Conservation (phyloP, 2,329 filamentous ascomycete species). For the Penicillium sp. region DNA sequence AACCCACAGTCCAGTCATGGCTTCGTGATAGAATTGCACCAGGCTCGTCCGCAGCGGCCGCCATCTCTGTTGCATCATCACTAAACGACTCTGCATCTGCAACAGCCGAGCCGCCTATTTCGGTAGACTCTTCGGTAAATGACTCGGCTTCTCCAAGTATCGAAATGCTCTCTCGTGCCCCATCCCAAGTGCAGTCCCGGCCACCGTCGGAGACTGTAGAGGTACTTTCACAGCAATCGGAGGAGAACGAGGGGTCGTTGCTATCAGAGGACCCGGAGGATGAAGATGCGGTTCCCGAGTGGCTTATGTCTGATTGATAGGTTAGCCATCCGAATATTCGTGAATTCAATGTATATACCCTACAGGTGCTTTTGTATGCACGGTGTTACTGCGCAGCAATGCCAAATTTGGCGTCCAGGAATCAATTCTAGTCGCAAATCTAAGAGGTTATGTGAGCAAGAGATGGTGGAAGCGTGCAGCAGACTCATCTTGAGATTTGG, state of each 20-base stretch:
- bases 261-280: conserved; percentile 68
- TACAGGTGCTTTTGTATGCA: too few relatives aligned
- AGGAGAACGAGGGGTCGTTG: conserved; percentile 55
- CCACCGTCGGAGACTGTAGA: conserved; percentile 17
- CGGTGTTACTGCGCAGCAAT: too few relatives aligned
- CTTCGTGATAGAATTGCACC: not conserved
- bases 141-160: conserved; percentile 33
- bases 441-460: too few relatives aligned
- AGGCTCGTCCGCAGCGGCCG: conserved; percentile 27
- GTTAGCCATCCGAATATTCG: too few relatives aligned
- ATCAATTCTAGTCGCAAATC: too few relatives aligned
- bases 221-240: conserved; percentile 29
- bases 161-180: conserved; percentile 29
- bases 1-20: not conserved
- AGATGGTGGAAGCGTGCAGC: too few relatives aligned
- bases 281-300: conserved; percentile 68
- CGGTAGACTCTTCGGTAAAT: conserved; percentile 31
- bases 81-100: conserved; percentile 27
- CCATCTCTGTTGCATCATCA: conserved; percentile 34
- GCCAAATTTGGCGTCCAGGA: too few relatives aligned
- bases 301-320: conserved; percentile 53
- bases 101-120: conserved; percentile 32
- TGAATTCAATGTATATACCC: too few relatives aligned
- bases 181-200: conserved; percentile 21
- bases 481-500: too few relatives aligned